Evolutionary conservation across 805 yeast species (phyloP).

Genomic region (Starmerella vitae): DNA sequence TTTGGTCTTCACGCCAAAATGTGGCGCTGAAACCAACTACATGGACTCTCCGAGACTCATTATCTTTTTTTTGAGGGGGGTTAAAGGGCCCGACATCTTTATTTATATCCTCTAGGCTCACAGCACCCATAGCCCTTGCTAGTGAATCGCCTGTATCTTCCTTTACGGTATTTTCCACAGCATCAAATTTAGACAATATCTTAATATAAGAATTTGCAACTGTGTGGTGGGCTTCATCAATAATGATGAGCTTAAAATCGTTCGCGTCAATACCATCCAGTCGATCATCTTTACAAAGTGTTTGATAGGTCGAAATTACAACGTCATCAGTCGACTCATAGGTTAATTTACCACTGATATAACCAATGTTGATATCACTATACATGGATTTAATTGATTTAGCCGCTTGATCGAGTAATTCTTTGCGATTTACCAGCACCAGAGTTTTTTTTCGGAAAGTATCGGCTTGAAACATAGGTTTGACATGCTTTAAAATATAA

Average conservation of each 20-base stretch:
- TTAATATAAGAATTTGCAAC: slow-evolving; percentile 54
- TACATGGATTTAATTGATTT: slow-evolving; percentile 33
- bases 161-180: slow-evolving; percentile 1
- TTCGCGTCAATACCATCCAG: slow-evolving; percentile 41
- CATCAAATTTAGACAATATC: slow-evolving; percentile 44
- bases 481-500: slow-evolving; percentile 24
- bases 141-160: neutral
- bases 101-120: no score
- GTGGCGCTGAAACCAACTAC: slow-evolving; percentile 87
- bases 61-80: slow-evolving; percentile 1
- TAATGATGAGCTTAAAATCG: slow-evolving; percentile 56
- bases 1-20: slow-evolving; percentile 59
- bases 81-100: neutral
- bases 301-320: slow-evolving; percentile 63
- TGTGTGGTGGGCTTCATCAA: slow-evolving; percentile 92
- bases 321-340: slow-evolving; percentile 38
- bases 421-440: slow-evolving; percentile 70
- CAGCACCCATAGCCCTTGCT: no score
- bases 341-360: slow-evolving; percentile 52
- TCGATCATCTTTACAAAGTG: slow-evolving; percentile 39
- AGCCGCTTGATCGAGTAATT: slow-evolving; percentile 60
- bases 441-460: slow-evolving; percentile 31
- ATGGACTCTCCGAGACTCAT: slow-evolving; percentile 33
- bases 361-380: slow-evolving; percentile 41
- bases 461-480: slow-evolving; percentile 22